A percentile compares a stretch with the other conserved stretches of the same genome.
Conservation (phyloP, 108 stramenopile species). For the Stephanodiscus minutulus region DNA sequence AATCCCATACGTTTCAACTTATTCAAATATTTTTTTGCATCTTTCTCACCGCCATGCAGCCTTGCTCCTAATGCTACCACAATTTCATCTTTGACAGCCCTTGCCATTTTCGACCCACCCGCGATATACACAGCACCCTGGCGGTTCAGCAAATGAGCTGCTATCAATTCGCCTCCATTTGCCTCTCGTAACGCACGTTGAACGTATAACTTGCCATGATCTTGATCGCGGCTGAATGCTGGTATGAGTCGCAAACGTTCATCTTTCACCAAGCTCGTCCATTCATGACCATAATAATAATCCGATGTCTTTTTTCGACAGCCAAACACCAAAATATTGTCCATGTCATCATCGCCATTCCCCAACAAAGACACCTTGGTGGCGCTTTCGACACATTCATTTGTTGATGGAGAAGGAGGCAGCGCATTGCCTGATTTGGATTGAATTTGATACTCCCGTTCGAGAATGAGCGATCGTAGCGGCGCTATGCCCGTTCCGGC, state of each 20-base stretch:
- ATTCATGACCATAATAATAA: conserved; percentile 78
- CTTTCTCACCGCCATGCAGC: conserved; percentile 46
- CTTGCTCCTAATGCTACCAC: conserved; percentile 51
- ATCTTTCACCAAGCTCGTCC: conserved; percentile 42
- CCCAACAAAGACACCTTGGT: not conserved
- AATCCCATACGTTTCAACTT: conserved; percentile 49
- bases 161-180: conserved; percentile 55
- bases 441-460: conserved; percentile 54
- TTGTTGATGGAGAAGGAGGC: not conserved
- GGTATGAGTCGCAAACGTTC: conserved; percentile 53
- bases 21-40: conserved; percentile 47
- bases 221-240: conserved; percentile 80
- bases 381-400: not conserved
- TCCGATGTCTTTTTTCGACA: conserved; percentile 68
- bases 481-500: conserved; percentile 88
- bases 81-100: conserved; percentile 76
- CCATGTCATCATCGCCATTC: conserved; percentile 23
- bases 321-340: conserved; percentile 79
- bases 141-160: conserved; percentile 58
- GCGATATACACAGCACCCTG: conserved; percentile 81
- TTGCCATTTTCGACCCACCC: conserved; percentile 85
- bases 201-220: conserved; percentile 71
- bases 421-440: not conserved
- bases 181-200: conserved; percentile 71
- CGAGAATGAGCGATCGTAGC: conserved; percentile 72